Base-by-base conservation (phyloP, 108 stramenopile genomes). In the Fragilaria radians region DNA sequence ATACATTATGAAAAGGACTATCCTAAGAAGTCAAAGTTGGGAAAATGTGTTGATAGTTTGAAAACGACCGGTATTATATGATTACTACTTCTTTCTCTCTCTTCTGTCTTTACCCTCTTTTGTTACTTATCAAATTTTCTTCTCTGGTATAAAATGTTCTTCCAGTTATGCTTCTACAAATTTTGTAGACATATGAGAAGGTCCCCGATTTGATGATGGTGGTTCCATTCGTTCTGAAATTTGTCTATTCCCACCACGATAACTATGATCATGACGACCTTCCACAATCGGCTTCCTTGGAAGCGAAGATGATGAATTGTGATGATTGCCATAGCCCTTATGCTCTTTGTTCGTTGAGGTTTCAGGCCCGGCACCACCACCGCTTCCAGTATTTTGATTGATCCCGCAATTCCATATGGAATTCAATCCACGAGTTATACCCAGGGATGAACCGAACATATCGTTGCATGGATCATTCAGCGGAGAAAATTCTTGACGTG, bases 331-430 rank as follows among this genome's bases (percentile, higher is more conserved):
- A 42, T 42, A 42, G 11, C 36, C 36, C 36, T 42, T 42, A 11
- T 42, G 36, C 14, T 42, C 36, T 7, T 42, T 42, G 7, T 42
- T 7, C 7, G 36, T 42, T 14, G 36, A 42, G 14, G 36, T 42
- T 14, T 11, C 14, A 11, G 36, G 7, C 14, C 36, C 36, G 14
- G 11, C 14, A 11, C 73, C 79, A 36, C 52, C 64, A n/a, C n/a
- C n/a, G n/a, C n/a, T n/a, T n/a, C n/a, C n/a, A n/a, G n/a, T n/a
- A n/a, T n/a, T n/a, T n/a, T n/a, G n/a, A 33, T 63, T 72, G 42
- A 72, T 82, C 27, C 83, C 87, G 46, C 88, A 90, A 45, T 86
- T 90, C 88, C 88, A 90, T 28, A 90, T 67, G 24, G 78, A 82
- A 45, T 86, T 82, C 49, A 82, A 76, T 5, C 76, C 76, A 5